These are phyloP conservation scores for Moringa oleifera DNA, from an alignment of 345 rosid species.

Conservation along the genomic window DNA sequence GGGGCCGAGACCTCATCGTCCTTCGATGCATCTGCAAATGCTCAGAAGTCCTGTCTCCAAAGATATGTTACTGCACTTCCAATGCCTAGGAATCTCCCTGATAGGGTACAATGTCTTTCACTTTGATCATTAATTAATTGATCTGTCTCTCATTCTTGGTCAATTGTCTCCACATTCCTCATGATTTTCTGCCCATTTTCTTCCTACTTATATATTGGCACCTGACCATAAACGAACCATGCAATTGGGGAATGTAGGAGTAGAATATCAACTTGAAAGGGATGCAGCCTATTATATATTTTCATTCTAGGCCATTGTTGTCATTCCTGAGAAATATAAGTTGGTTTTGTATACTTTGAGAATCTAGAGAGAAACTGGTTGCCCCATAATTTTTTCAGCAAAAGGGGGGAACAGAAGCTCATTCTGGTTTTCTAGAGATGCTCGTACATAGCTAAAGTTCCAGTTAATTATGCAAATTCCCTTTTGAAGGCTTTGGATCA, in stretches of 20 bases:
- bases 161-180: constrained; percentile 22
- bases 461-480: constrained; percentile 18
- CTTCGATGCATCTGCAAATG: constrained; percentile 28
- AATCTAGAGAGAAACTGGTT: constrained; percentile 29
- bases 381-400: constrained; percentile 23
- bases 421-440: constrained; percentile 21
- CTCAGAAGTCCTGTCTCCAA: constrained; percentile 53
- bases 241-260: constrained; percentile 17
- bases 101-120: constrained; percentile 83
- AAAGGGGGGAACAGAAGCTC: constrained; percentile 24
- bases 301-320: constrained; percentile 36
- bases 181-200: constrained; percentile 13
- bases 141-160: constrained; percentile 23
- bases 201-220: constrained; percentile 20
- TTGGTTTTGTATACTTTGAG: constrained; percentile 27
- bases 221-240: constrained; percentile 25
- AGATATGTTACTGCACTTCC: constrained; percentile 85
- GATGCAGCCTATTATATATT: constrained; percentile 31
- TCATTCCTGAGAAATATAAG: constrained; percentile 34
- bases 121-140: constrained; percentile 58
- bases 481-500: constrained; percentile 3
- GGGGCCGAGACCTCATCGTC: constrained; percentile 44
- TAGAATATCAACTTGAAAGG: constrained; percentile 26
- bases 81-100: constrained; percentile 84
- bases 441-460: constrained; percentile 21